Percentiles rank a stretch among this genome's conserved stretches.
Evolutionary conservation across 2,329 filamentous ascomycete genomes (phyloP).

Genomic region (Aspergillus phoenicis): DNA sequence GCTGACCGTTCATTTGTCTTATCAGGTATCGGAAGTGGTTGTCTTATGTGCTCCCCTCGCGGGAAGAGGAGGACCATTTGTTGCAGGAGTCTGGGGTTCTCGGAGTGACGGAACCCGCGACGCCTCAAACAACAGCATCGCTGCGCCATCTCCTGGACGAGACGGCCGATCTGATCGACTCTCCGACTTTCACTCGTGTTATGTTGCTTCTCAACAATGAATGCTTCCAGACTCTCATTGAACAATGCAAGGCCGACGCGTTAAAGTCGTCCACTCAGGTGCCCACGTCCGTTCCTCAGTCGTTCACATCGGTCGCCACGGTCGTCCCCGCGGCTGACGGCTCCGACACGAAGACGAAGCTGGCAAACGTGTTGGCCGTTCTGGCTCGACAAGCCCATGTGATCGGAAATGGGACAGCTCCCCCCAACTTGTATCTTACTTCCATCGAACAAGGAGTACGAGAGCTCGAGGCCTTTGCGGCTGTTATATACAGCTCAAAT

Average conservation of each 20-base stretch:
- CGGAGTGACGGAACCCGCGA: conserved; percentile 42
- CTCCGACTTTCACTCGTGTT: conserved; percentile 84
- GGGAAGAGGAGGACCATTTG: conserved; percentile 77
- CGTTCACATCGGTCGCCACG: conserved; percentile 47
- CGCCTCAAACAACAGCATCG: conserved; percentile 46
- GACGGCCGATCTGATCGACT: conserved; percentile 93
- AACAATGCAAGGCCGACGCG: conserved; percentile 75
- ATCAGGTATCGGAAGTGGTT: conserved; percentile 71
- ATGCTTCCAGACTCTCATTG: conserved; percentile 80
- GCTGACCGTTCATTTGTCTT: conserved; percentile 13
- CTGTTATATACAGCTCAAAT: conserved; percentile 54
- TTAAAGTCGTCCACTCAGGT: conserved; percentile 61
- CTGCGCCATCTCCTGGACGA: conserved; percentile 89
- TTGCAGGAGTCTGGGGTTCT: conserved; percentile 81
- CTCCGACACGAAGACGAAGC: conserved; percentile 62
- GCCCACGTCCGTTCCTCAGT: conserved; percentile 48
- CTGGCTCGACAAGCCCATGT: conserved; percentile 87
- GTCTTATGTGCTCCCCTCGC: conserved; percentile 76
- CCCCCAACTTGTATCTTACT: conserved; percentile 49
- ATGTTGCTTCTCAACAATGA: conserved; percentile 83
- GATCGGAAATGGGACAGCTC: conserved; percentile 70
- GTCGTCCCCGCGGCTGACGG: conserved; percentile 36
- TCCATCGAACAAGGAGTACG: conserved; percentile 50
- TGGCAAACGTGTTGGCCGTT: conserved; percentile 87
- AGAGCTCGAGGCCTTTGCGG: conserved; percentile 53